These are phyloP conservation scores for Polyporus tsugae DNA, from an alignment of 1,284 basidiomycete genomes.

Conservation along the genomic window DNA sequence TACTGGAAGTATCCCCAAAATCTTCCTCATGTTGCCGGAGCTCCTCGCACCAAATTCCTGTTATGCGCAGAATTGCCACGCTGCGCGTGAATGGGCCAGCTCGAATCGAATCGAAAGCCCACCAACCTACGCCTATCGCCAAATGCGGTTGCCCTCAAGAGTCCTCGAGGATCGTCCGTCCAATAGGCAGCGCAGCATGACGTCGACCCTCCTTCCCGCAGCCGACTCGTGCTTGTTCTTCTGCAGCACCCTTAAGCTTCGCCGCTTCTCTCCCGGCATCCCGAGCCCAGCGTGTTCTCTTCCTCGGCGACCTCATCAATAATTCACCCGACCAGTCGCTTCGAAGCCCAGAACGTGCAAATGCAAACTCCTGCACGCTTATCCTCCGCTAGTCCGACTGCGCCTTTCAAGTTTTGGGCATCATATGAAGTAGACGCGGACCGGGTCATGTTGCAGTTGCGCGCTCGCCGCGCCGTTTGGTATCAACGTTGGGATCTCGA, in stretches of 20 bases:
- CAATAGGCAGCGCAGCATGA: slow-evolving; percentile 12
- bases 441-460: neutral
- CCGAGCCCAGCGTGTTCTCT: neutral
- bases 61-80: neutral
- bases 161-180: slow-evolving; percentile 1
- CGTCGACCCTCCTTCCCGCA: slow-evolving; percentile 8
- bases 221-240: slow-evolving; percentile 5
- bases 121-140: slow-evolving; percentile 3
- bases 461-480: slow-evolving; percentile 1
- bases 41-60: too few species aligned
- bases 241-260: neutral
- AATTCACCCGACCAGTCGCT: neutral
- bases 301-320: neutral
- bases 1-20: neutral
- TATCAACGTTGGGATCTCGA: neutral
- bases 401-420: neutral
- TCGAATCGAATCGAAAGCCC: neutral
- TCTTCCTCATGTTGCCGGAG: neutral
- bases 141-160: neutral
- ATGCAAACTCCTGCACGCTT: neutral
- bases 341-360: neutral
- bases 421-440: neutral
- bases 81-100: neutral
- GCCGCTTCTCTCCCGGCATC: neutral
- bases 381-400: neutral